phyloP scores from a whole-genome alignment of 116 monocot species.

The Iris pallida region DNA sequence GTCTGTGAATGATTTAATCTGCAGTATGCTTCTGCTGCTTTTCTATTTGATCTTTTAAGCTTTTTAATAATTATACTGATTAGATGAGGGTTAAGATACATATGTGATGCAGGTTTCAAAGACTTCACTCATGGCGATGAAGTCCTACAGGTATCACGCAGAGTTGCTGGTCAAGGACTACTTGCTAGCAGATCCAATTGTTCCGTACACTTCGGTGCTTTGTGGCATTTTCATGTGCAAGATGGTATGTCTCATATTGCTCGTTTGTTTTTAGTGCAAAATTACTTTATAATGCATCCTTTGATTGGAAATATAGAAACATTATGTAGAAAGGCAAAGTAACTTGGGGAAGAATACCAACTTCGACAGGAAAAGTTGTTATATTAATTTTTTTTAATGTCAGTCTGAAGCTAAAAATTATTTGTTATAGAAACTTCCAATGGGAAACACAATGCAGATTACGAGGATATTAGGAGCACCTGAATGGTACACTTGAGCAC shows the following conservation, averaged over 20 bases:
- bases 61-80: constrained; percentile 1
- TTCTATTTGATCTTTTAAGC: neutral
- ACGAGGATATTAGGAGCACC: too few species aligned
- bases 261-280: neutral
- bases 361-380: too few species aligned
- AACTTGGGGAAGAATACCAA: too few species aligned
- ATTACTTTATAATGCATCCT: too few species aligned
- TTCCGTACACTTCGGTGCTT: constrained; percentile 56
- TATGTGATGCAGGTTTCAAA: constrained; percentile 20
- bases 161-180: constrained; percentile 57
- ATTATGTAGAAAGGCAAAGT: too few species aligned
- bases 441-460: too few species aligned
- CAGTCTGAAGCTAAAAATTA: too few species aligned
- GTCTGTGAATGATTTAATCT: neutral
- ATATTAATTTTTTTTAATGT: too few species aligned
- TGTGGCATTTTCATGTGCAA: constrained; percentile 76
- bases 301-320: too few species aligned
- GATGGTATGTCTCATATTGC: constrained; percentile 37
- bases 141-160: constrained; percentile 54
- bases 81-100: neutral
- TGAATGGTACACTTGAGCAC: too few species aligned
- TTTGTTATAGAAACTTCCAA: too few species aligned
- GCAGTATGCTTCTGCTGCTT: constrained; percentile 4
- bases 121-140: constrained; percentile 34
- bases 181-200: constrained; percentile 50